Evolutionary conservation across 2,329 filamentous ascomycete species (phyloP), one percentile per base, ranked within the genome.

Genomic region (Drechslerella dactyloides): DNA sequence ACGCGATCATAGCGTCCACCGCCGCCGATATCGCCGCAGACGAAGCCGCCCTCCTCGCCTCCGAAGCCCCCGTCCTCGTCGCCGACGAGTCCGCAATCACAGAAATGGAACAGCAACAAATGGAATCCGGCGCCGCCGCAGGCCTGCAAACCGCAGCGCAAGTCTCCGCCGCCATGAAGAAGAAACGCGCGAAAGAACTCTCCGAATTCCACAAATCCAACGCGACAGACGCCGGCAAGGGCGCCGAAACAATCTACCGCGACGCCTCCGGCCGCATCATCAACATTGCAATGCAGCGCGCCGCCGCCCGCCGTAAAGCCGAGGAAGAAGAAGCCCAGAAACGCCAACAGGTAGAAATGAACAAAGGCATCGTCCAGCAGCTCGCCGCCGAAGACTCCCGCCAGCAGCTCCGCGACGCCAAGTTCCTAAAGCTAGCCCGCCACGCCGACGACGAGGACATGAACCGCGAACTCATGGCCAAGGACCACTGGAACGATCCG

Each of bases 251-350:
- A 0, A 92, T 97, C 23, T 97, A 97, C 79, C 90, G 94, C 76
- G 94, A 99, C 80, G 94, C 96, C 10, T 94, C 90, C 1, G 94
- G 94, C 11, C 86, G 93, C n/a, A 88, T 96, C 62, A 93, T 99
- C 74, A 96, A 99, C 77, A 86, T 97, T 23, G 88, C 89, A 17
- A 91, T 96, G 89, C 91, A 91, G 80, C 86, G 93, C 23, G 93
- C 91, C 19, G 92, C 97, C 79, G 89, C 90, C 56, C 85, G 91
- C n/a, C 85, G 86, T 55, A 91, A 90, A 75, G 89, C 89, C 0
- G 88, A 92, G 76, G 89, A 91, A 75, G 86, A 87, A 56, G 87
- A 83, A 56, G 79, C 81, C 55, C 86, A 89, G 76, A 88, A 89
- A 78, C 81, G 82, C 27, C 85, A 86, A 60, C 88, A 88, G 73